Percentiles rank a stretch among this genome's conserved stretches.
phyloP scores from a whole-genome alignment of 164 flowering plant species.

The Liquidambar formosana region DNA sequence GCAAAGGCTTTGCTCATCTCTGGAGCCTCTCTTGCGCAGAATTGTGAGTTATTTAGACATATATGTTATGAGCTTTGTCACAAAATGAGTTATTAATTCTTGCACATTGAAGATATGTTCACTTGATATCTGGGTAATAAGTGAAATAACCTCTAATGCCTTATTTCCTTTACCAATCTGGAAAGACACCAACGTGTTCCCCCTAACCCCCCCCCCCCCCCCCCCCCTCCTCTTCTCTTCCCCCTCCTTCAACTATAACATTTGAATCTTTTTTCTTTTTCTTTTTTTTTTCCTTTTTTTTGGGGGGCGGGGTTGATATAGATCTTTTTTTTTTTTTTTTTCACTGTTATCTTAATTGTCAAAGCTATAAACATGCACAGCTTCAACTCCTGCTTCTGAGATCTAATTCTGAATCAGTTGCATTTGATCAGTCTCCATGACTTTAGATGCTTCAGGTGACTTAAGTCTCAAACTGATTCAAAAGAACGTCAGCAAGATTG shows the following conservation, averaged over 20 bases:
- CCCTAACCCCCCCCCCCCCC: too few species aligned
- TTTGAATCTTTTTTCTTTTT: not conserved
- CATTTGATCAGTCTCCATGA: not conserved
- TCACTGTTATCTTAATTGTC: not conserved
- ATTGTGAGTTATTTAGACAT: constrained; percentile 39
- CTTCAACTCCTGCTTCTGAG: not conserved
- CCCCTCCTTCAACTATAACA: too few species aligned
- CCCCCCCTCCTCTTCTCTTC: too few species aligned
- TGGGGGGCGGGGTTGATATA: too few species aligned
- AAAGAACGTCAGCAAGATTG: too few species aligned
- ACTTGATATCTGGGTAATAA: too few species aligned
- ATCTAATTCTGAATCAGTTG: not conserved
- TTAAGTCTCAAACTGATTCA: too few species aligned
- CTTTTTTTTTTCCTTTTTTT: too few species aligned
- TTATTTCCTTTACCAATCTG: not conserved
- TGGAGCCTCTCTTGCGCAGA: constrained; percentile 63
- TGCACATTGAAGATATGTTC: too few species aligned
- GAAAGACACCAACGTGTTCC: too few species aligned
- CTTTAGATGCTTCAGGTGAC: not conserved
- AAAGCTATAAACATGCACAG: not conserved
- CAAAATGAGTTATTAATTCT: not conserved
- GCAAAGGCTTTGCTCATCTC: constrained; percentile 57
- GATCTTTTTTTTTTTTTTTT: not conserved
- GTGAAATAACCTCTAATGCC: too few species aligned
- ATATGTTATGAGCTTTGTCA: not conserved